Evolutionary conservation across 208 protist genomes (phyloP).

Genomic region (Acanthamoeba culbertsoni): DNA sequence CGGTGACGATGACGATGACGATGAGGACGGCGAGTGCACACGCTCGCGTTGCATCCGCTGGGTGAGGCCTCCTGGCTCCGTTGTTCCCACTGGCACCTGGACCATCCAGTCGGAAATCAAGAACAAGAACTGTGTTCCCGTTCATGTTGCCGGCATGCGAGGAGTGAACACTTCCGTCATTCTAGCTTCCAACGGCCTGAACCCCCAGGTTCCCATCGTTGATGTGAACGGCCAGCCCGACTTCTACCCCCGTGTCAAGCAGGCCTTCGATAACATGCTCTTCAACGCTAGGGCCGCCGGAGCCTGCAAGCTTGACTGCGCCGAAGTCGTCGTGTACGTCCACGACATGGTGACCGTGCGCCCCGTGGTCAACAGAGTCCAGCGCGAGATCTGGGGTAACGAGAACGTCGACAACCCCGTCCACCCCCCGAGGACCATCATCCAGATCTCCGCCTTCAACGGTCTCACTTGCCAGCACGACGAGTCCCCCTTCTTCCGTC

Average conservation of each 20-base stretch:
- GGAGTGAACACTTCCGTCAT: not conserved
- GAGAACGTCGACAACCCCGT: not conserved
- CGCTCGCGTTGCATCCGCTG: too few species aligned
- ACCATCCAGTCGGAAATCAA: not conserved
- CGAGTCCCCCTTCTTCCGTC: not conserved
- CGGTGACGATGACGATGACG: not conserved
- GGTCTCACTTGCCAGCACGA: conserved; percentile 12
- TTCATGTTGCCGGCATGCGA: conserved; percentile 21
- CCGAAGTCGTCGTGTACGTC: not conserved
- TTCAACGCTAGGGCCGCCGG: not conserved
- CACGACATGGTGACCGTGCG: conserved; percentile 7
- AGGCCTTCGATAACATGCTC: conserved; percentile 42
- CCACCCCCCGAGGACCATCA: not conserved
- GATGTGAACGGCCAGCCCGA: not conserved
- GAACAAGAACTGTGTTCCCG: not conserved
- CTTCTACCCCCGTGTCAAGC: not conserved
- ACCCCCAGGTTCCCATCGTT: not conserved
- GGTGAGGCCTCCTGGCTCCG: not conserved
- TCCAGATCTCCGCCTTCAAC: conserved; percentile 12
- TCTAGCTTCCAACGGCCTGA: too few species aligned
- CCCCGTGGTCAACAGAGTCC: not conserved
- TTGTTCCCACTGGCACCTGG: not conserved
- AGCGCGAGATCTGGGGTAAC: not conserved
- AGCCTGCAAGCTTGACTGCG: not conserved
- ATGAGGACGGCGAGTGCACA: not conserved